Evolutionary conservation across 2,329 filamentous ascomycete genomes (phyloP).

Genomic region (Chrysosphaeria jannelii): DNA sequence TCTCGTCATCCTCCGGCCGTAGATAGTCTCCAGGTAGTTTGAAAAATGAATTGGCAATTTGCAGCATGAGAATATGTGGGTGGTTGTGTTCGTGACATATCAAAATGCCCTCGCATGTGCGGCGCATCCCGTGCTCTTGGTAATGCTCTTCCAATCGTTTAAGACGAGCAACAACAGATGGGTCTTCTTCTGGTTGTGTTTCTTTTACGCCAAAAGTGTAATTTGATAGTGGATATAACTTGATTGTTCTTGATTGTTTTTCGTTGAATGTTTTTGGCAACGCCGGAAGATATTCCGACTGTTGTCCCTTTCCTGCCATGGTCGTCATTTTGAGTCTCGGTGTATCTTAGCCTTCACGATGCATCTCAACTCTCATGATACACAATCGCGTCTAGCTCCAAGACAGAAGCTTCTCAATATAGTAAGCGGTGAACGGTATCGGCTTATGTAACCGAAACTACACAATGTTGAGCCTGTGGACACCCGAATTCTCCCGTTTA

Average conservation of each 20-base stretch:
- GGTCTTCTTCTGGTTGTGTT: conserved; percentile 91
- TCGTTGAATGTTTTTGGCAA: conserved; percentile 61
- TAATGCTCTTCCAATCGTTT: conserved; percentile 95
- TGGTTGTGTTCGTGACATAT: conserved; percentile 99
- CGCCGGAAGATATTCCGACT: conserved; percentile 51
- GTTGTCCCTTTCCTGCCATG: conserved; percentile 42
- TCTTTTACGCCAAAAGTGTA: conserved; percentile 98
- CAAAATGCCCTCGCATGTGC: conserved; percentile 86
- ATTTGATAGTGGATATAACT: conserved; percentile 82
- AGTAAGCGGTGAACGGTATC: no score
- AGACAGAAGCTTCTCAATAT: no score
- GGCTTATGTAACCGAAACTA: not conserved
- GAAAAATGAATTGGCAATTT: conserved; percentile 98
- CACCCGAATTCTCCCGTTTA: no score
- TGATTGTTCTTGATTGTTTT: conserved; percentile 70
- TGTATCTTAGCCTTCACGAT: no score
- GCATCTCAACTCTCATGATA: no score
- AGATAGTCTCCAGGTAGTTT: conserved; percentile 95
- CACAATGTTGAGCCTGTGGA: not conserved
- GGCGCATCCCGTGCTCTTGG: conserved; percentile 70
- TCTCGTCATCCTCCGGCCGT: conserved; percentile 62
- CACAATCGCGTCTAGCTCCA: no score
- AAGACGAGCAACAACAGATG: conserved; percentile 71
- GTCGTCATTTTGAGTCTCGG: conserved; percentile 36
- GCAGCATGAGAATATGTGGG: conserved; percentile 92